Conservation (phyloP, 192 early-diverging fungal species). For the Mycoemilia scoparia region DNA sequence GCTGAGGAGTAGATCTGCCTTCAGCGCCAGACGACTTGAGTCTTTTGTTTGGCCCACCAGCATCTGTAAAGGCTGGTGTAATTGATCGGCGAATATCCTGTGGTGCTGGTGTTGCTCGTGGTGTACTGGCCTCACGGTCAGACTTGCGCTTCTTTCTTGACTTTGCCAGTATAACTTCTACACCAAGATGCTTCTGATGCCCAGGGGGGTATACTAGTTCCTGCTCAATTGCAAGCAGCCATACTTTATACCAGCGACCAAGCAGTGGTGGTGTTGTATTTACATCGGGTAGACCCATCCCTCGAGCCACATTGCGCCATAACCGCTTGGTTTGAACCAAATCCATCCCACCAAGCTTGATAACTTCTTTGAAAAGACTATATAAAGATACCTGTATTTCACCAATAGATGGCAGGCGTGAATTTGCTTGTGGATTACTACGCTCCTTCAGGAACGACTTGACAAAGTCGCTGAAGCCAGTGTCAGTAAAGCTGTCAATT, state of each 20-base stretch:
- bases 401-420: constrained; percentile 17
- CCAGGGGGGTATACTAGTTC: constrained; percentile 23
- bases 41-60: too few relatives aligned
- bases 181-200: constrained; percentile 22
- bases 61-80: too few relatives aligned
- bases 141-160: constrained; percentile 17
- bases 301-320: constrained; percentile 27
- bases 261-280: constrained; percentile 24
- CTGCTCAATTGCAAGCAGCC: constrained; percentile 29
- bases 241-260: constrained; percentile 29
- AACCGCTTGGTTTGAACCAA: constrained; percentile 21
- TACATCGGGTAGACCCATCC: constrained; percentile 20
- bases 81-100: too few relatives aligned
- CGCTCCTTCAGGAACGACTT: constrained; percentile 21
- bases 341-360: constrained; percentile 21
- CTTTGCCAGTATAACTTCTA: constrained; percentile 23
- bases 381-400: constrained; percentile 19
- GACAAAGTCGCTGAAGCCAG: constrained; percentile 17
- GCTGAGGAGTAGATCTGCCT: too few relatives aligned
- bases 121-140: constrained; percentile 19
- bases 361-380: constrained; percentile 25
- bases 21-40: too few relatives aligned
- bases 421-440: constrained; percentile 15
- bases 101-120: too few relatives aligned
- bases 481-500: constrained; percentile 16